Base-by-base conservation (phyloP, 148 eudicot genomes). In the Rheum nobile region DNA sequence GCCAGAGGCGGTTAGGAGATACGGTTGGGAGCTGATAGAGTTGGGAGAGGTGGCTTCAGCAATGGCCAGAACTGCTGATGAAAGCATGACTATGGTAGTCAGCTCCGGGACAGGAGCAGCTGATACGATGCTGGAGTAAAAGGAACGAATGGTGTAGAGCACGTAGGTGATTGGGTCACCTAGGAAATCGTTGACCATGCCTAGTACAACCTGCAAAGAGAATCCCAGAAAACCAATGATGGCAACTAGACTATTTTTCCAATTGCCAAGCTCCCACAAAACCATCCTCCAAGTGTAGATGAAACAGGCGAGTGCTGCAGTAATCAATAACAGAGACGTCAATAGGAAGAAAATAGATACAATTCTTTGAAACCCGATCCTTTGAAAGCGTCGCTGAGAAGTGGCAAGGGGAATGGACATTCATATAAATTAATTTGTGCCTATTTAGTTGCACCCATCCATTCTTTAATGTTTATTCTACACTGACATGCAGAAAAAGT, bases 271-370 rank as follows among this genome's bases (percentile, higher is more conserved):
- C 76, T 92, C 97, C 95, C 91, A 90, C 52, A 92, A 76, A 71
- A 92, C 97, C 5, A 86, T 83, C 80, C 97, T 88, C 97, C 97
- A 92, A 2, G 91, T 74, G 77, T 92, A 92, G 65, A 92, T 67
- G 52, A 83, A 81, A 67, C 90, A 88, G 55, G 82, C 87, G 35
- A 82, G 67, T 34, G 87, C 97, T 92, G 91, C 83, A 84, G 29
- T 71, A 65, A 77, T 72, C 32, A 38, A 28, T 13, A 70, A 29
- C 19, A 2, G 44, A 43, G 76, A 72, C 6, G 75, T 79, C 22
- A 78, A 8, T 74, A 34, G 24, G 8, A 37, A 37, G 12, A 29
- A 37, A 7, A 11, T 8, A 12, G 19, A 54, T 6, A 11, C 46
- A 74, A n/a, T n/a, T n/a, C 13, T 35, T 35, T 59, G n/a, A 37